Evolutionary conservation across 257 asterid species (phyloP).

Genomic region (Solanum medicagineum): DNA sequence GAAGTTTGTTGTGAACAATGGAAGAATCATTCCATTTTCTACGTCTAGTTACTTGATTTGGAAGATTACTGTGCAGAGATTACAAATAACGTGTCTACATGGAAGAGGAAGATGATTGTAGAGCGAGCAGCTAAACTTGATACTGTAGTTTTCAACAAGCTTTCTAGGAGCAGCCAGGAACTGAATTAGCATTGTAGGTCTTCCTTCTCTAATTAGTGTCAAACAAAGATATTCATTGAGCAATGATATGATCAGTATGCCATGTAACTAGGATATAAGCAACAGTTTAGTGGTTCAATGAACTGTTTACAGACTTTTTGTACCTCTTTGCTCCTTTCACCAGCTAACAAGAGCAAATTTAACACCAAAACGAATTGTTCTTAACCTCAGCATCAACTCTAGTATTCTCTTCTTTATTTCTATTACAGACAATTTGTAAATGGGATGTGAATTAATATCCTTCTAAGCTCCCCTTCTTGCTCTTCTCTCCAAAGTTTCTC

Average conservation of each 20-base stretch:
- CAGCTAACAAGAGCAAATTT: neutral
- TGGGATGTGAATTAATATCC: neutral
- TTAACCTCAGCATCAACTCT: neutral
- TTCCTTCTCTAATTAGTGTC: neutral
- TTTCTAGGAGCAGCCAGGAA: neutral
- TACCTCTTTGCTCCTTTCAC: neutral
- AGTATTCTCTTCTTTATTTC: neutral
- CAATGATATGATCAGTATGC: neutral
- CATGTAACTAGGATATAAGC: neutral
- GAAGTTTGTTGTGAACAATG: conserved; percentile 52
- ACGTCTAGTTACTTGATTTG: neutral
- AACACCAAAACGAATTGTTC: neutral
- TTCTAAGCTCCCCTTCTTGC: neutral
- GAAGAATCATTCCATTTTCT: neutral
- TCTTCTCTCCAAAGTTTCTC: neutral
- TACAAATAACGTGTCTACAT: neutral
- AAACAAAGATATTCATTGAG: neutral
- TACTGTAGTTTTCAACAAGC: neutral
- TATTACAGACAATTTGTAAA: neutral
- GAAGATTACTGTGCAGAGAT: neutral
- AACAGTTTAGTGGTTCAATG: neutral
- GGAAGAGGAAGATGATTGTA: neutral
- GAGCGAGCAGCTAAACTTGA: neutral
- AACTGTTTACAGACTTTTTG: neutral
- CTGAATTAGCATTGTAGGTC: neutral